phyloP scores from a whole-genome alignment of 2,329 filamentous ascomycete species.

The Lachnellula hyalina region DNA sequence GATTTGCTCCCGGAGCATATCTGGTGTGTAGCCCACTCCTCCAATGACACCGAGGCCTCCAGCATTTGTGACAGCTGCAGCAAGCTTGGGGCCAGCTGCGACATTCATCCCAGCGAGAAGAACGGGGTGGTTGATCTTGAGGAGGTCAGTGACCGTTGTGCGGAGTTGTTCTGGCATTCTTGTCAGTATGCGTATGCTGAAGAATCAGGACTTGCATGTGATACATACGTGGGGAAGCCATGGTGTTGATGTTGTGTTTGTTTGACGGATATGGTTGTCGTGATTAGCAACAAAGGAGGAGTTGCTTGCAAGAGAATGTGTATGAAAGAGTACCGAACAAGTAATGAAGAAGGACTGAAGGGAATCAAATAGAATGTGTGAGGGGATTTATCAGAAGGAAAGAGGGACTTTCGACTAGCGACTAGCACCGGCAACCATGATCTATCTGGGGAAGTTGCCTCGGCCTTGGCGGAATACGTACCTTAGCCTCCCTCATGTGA shows the following conservation, averaged over 20 bases:
- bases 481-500: not conserved
- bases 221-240: conserved; percentile 75
- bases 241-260: conserved; percentile 34
- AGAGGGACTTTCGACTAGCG: conserved; percentile 5
- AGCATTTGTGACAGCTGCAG: conserved; percentile 93
- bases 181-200: conserved; percentile 22
- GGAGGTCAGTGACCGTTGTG: conserved; percentile 88
- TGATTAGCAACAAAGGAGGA: not conserved
- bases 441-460: conserved; percentile 30
- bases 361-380: not conserved
- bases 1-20: conserved; percentile 95
- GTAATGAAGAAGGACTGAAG: not conserved
- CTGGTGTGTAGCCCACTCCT: conserved; percentile 90
- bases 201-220: conserved; percentile 19
- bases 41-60: conserved; percentile 95
- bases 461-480: conserved; percentile 12
- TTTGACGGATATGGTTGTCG: not conserved
- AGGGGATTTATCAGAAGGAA: conserved; percentile 4
- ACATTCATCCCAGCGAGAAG: conserved; percentile 99
- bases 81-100: conserved; percentile 90
- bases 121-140: conserved; percentile 96
- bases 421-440: conserved; percentile 3
- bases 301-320: not conserved
- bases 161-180: conserved; percentile 68
- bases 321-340: not conserved